Conservation (phyloP, 371 early-diverging fungal genomes). For the Mucor racemosus region DNA sequence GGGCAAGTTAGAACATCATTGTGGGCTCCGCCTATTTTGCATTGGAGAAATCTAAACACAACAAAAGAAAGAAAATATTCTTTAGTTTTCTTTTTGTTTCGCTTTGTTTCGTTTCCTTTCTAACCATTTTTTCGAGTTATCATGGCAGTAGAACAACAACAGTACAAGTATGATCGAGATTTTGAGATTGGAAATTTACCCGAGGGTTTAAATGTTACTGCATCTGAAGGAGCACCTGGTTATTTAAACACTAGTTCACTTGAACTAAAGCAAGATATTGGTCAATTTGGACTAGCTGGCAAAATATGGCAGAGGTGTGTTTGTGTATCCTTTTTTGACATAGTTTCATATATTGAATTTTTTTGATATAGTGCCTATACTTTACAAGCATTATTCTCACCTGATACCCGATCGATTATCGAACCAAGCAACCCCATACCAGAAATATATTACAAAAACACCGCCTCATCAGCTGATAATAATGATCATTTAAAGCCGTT, state of each 20-base stretch:
- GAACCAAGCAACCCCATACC: constrained; percentile 44
- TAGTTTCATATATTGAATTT: background rate
- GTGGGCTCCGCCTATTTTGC: too few relatives aligned
- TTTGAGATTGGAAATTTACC: constrained; percentile 47
- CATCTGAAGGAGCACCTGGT: constrained; percentile 39
- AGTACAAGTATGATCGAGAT: constrained; percentile 9
- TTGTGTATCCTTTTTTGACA: background rate
- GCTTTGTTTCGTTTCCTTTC: too few relatives aligned
- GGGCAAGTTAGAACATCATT: too few relatives aligned
- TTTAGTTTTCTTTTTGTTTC: too few relatives aligned
- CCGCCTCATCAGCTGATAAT: background rate
- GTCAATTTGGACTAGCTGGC: constrained; percentile 52
- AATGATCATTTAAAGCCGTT: constrained; percentile 20
- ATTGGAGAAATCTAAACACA: too few relatives aligned
- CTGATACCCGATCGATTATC: constrained; percentile 9
- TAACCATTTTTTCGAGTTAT: too few relatives aligned
- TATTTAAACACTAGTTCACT: constrained; percentile 21
- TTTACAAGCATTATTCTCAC: constrained; percentile 46
- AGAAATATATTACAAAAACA: constrained; percentile 21
- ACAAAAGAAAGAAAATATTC: too few relatives aligned
- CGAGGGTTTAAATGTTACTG: constrained; percentile 43
- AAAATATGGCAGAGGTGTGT: constrained; percentile 58
- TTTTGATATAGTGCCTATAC: constrained; percentile 43
- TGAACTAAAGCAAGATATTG: constrained; percentile 45
- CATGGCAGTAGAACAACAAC: too few relatives aligned